Evolutionary conservation across 495 filamentous ascomycete genomes (phyloP).

Genomic region (Bryoglossum gracile): DNA sequence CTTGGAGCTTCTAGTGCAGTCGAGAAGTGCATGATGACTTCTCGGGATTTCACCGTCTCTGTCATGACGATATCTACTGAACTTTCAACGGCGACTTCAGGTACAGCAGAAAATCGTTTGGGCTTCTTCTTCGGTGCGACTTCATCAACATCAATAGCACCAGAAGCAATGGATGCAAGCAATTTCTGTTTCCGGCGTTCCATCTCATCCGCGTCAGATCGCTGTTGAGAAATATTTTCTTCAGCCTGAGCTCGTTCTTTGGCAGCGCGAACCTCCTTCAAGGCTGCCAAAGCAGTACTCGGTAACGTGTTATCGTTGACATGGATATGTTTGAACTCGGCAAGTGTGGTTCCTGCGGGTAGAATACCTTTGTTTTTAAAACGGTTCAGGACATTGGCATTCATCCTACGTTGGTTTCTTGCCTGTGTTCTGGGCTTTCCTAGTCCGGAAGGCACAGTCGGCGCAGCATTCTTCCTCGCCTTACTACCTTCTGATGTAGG

Average conservation of each 20-base stretch:
- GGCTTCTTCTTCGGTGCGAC: neutral
- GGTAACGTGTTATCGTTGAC: conserved; percentile 24
- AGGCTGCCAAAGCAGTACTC: conserved; percentile 15
- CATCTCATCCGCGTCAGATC: conserved; percentile 33
- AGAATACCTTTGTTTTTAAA: conserved; percentile 45
- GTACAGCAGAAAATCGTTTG: neutral
- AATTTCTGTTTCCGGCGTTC: conserved; percentile 45
- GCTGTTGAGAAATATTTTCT: conserved; percentile 15
- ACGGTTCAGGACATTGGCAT: conserved; percentile 38
- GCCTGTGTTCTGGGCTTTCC: conserved; percentile 45
- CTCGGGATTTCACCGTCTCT: neutral
- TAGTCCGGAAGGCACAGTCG: conserved; percentile 21
- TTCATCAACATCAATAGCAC: conserved; percentile 42
- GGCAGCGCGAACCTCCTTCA: conserved; percentile 13
- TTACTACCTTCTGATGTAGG: neutral
- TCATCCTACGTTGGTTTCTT: conserved; percentile 47
- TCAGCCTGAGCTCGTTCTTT: conserved; percentile 10
- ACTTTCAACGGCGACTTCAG: neutral
- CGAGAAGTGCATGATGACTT: neutral
- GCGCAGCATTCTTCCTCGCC: neutral
- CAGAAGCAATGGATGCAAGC: conserved; percentile 42
- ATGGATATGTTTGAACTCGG: conserved; percentile 34
- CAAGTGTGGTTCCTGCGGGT: conserved; percentile 39
- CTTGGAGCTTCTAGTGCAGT: conserved; percentile 2
- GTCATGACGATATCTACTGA: neutral